These are phyloP conservation scores for Fusarium heterosporum DNA, from an alignment of 2,329 filamentous ascomycete species.

Conservation along the genomic window DNA sequence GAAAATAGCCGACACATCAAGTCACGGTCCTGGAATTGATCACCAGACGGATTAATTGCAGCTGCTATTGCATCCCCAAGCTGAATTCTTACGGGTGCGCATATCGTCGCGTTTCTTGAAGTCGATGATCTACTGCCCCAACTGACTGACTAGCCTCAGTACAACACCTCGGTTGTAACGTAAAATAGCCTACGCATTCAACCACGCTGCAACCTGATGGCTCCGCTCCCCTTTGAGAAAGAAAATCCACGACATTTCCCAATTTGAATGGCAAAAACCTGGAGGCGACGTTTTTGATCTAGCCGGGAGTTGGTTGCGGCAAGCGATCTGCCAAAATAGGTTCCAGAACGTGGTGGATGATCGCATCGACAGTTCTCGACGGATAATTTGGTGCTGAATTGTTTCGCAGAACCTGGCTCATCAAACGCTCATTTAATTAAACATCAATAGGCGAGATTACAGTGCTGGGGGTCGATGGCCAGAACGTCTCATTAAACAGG, in stretches of 20 bases:
- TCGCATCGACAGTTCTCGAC: neutral
- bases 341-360: neutral
- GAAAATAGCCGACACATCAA: neutral
- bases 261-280: neutral
- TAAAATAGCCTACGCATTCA: neutral
- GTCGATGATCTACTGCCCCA: neutral
- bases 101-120: neutral
- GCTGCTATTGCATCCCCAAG: neutral
- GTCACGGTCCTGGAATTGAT: neutral
- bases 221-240: neutral
- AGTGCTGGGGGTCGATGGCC: neutral
- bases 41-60: neutral
- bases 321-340: neutral
- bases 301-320: neutral
- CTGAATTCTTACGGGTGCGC: conserved; percentile 17
- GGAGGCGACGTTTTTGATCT: accelerated
- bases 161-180: neutral
- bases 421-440: neutral
- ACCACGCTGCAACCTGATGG: neutral
- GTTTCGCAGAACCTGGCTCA: neutral
- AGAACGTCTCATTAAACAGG: conserved; percentile 9
- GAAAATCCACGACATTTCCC: neutral
- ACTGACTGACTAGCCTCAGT: neutral
- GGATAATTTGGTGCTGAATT: neutral
- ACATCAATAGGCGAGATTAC: conserved; percentile 5